These are phyloP conservation scores for Colletotrichum sp. DNA, from an alignment of 2,329 filamentous ascomycete species.

Conservation along the genomic window DNA sequence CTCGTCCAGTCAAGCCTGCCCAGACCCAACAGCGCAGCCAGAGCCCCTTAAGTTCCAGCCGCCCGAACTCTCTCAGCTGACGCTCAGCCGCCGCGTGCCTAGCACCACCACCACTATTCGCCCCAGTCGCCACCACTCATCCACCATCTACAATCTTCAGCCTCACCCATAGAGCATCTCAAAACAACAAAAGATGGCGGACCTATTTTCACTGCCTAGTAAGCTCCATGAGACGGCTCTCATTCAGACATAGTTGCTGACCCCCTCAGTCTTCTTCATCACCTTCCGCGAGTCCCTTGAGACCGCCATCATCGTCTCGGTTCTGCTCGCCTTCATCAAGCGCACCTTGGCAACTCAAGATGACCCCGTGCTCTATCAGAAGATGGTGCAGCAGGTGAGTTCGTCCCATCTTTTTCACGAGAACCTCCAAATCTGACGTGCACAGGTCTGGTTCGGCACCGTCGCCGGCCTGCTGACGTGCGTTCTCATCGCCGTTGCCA, in stretches of 20 bases:
- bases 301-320: conserved; percentile 69
- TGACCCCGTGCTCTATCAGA: conserved; percentile 59
- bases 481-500: conserved; percentile 21
- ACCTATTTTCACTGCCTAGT: conserved; percentile 23
- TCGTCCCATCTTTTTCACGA: background rate
- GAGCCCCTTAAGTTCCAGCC: background rate
- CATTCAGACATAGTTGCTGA: background rate
- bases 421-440: background rate
- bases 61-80: background rate
- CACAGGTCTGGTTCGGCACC: conserved; percentile 63
- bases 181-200: conserved; percentile 11
- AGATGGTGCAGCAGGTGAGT: conserved; percentile 55
- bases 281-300: conserved; percentile 72
- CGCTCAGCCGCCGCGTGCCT: background rate
- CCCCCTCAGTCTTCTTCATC: conserved; percentile 66
- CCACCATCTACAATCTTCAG: background rate
- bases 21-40: background rate
- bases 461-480: conserved; percentile 18
- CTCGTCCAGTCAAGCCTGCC: background rate
- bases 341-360: conserved; percentile 62
- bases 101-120: background rate
- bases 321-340: conserved; percentile 70
- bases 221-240: background rate
- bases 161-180: background rate
- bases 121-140: background rate